Evolutionary conservation across 768 basidiomycete species (phyloP).

Genomic region (Mrakia blollopis): DNA sequence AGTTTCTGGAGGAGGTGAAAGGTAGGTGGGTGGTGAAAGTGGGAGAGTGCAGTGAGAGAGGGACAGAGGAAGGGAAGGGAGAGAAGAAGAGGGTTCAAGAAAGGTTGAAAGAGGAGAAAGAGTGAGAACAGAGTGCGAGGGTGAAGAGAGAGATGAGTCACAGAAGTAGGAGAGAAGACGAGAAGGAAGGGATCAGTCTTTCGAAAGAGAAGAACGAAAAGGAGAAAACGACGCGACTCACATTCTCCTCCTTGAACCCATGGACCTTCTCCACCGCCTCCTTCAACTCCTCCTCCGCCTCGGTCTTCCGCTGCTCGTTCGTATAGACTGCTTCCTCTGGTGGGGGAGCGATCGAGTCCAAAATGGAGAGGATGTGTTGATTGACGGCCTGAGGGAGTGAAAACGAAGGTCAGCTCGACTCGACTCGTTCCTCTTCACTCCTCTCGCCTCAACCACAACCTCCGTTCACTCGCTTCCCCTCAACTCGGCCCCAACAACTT

Average conservation of each 20-base stretch:
- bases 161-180: no score
- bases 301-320: neutral
- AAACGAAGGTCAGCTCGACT: neutral
- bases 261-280: neutral
- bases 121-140: neutral
- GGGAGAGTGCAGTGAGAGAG: neutral
- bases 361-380: slow-evolving; percentile 2
- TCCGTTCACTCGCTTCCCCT: no score
- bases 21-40: neutral
- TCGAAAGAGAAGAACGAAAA: no score
- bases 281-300: slow-evolving; percentile 7
- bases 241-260: neutral
- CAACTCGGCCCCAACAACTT: no score
- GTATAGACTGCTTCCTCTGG: neutral
- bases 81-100: neutral
- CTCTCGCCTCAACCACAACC: neutral
- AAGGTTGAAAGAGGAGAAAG: neutral
- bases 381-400: neutral
- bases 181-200: no score
- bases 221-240: neutral
- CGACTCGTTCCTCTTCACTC: neutral
- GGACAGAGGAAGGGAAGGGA: neutral
- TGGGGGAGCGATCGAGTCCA: slow-evolving; percentile 10
- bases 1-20: neutral
- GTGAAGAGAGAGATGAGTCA: neutral